A percentile compares a stretch with the other conserved stretches of the same genome.
phyloP scores from a whole-genome alignment of 805 yeast species.

The Barnettozyma salicaria region DNA sequence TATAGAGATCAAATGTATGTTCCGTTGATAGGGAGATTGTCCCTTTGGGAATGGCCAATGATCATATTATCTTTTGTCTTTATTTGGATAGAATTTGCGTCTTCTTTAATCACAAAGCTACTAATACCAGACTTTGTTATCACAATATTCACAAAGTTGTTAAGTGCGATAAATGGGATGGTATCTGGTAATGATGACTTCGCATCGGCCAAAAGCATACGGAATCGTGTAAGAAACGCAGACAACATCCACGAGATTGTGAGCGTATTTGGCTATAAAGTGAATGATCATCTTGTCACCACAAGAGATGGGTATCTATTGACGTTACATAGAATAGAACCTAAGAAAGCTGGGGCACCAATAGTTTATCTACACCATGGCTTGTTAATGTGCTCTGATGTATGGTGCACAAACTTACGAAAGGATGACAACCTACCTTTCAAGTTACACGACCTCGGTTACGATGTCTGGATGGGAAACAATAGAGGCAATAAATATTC shows the following conservation, averaged over 20 bases:
- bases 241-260: conserved; percentile 61
- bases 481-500: conserved; percentile 92
- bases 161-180: neutral
- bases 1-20: conserved; percentile 19
- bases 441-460: conserved; percentile 69
- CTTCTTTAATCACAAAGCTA: conserved; percentile 38
- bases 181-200: conserved; percentile 8
- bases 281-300: conserved; percentile 70
- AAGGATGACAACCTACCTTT: conserved; percentile 61
- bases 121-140: conserved; percentile 40
- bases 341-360: conserved; percentile 30
- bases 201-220: conserved; percentile 17
- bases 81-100: conserved; percentile 44
- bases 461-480: conserved; percentile 93
- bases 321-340: conserved; percentile 67
- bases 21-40: conserved; percentile 42
- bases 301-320: conserved; percentile 76
- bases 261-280: conserved; percentile 55
- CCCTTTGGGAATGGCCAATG: conserved; percentile 44
- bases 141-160: conserved; percentile 28
- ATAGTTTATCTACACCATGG: conserved; percentile 90
- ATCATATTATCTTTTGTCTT: conserved; percentile 38
- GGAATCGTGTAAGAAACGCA: conserved; percentile 40
- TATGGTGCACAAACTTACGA: conserved; percentile 57
- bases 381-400: conserved; percentile 80